phyloP scores from a whole-genome alignment of 192 early-diverging fungal genomes.

The Backusella mclennaniae region DNA sequence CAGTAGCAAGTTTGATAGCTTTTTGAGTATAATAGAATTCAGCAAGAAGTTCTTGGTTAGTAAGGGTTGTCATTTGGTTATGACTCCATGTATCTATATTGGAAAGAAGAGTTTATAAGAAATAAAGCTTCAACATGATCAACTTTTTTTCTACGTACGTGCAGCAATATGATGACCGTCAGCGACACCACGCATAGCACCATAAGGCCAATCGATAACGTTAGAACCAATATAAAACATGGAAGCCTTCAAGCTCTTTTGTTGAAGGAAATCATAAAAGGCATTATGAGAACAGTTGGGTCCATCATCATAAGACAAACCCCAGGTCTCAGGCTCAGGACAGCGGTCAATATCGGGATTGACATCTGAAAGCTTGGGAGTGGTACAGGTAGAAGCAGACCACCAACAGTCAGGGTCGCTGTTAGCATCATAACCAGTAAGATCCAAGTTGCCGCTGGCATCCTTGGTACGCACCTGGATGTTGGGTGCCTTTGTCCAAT shows the following conservation, averaged over 20 bases:
- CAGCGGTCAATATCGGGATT: slow-evolving; percentile 29
- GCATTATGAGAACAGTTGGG: slow-evolving; percentile 45
- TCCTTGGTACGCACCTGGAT: slow-evolving; percentile 27
- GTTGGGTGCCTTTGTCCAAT: slow-evolving; percentile 41
- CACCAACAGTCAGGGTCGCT: slow-evolving; percentile 41
- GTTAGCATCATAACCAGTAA: slow-evolving; percentile 9
- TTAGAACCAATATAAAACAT: slow-evolving; percentile 42
- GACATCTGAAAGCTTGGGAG: slow-evolving; percentile 22
- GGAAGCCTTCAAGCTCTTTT: slow-evolving; percentile 33
- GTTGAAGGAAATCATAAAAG: slow-evolving; percentile 43
- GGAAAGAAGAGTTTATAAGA: too few species aligned
- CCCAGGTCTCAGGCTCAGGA: slow-evolving; percentile 46
- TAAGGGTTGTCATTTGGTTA: slow-evolving; percentile 41
- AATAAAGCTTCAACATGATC: too few species aligned
- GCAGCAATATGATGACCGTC: slow-evolving; percentile 60
- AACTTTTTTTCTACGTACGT: slow-evolving; percentile 6
- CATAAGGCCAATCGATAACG: slow-evolving; percentile 36
- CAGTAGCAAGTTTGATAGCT: slow-evolving; percentile 33
- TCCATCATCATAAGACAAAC: slow-evolving; percentile 65
- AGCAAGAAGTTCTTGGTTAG: slow-evolving; percentile 44
- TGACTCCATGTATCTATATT: slow-evolving; percentile 55
- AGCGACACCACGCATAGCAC: slow-evolving; percentile 31
- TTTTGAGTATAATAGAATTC: slow-evolving; percentile 54
- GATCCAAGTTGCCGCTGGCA: slow-evolving; percentile 20
- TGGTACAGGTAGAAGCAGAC: slow-evolving; percentile 33